Evolutionary conservation across 2,329 filamentous ascomycete species (phyloP).

Genomic region (Aspergillus sp.): DNA sequence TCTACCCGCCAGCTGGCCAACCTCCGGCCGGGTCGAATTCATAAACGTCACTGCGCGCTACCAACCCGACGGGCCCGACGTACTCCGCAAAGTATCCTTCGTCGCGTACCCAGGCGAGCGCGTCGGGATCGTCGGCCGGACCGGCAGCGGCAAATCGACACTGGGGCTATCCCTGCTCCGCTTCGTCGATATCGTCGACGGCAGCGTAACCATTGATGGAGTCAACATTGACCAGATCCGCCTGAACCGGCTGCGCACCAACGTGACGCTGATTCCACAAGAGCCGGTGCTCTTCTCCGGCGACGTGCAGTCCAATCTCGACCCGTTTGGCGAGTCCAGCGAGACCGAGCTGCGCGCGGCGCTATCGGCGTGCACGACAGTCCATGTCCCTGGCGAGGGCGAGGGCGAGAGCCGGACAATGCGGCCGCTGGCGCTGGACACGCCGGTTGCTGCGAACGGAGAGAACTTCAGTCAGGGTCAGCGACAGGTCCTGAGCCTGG

Average conservation of each 20-base stretch:
- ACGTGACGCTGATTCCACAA: constrained; percentile 61
- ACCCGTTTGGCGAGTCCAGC: constrained; percentile 57
- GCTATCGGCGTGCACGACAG: constrained; percentile 35
- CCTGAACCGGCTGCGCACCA: constrained; percentile 54
- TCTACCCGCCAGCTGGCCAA: constrained; percentile 28
- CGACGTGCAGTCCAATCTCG: constrained; percentile 60
- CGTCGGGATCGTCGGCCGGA: constrained; percentile 31
- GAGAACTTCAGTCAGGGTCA: constrained; percentile 55
- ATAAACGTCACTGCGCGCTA: constrained; percentile 28
- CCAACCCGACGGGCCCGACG: constrained; percentile 22
- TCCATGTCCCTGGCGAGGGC: constrained; percentile 29
- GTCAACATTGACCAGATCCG: constrained; percentile 57
- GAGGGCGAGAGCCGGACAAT: constrained; percentile 11
- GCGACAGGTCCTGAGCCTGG: constrained; percentile 63
- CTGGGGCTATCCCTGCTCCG: constrained; percentile 58
- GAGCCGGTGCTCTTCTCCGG: constrained; percentile 63
- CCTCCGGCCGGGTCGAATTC: constrained; percentile 28
- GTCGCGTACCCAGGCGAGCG: constrained; percentile 27
- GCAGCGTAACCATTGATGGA: constrained; percentile 58
- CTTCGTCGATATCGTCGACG: constrained; percentile 54
- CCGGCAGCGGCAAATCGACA: constrained; percentile 38
- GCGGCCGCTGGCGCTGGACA: constrained; percentile 45
- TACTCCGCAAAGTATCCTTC: constrained; percentile 28
- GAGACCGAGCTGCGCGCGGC: constrained; percentile 46
- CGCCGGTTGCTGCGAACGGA: constrained; percentile 59